Evolutionary conservation across 169 alveolate genomes (phyloP).

Genomic region (Pseudocohnilembus persalinus): DNA sequence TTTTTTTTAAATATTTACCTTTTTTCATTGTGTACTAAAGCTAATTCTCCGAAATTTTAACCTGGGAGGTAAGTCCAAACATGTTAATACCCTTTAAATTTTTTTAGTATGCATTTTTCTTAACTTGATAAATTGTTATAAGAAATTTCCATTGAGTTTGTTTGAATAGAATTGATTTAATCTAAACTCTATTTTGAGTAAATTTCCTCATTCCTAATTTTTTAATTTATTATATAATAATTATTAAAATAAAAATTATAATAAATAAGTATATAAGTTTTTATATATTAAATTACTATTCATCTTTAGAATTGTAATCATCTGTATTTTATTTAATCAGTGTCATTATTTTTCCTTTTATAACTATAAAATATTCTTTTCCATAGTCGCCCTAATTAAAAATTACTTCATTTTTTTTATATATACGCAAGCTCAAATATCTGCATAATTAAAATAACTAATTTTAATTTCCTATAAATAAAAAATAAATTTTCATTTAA

Average conservation of each 20-base stretch:
- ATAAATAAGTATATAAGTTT: not conserved
- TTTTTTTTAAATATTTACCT: constrained; percentile 9
- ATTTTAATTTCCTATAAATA: not conserved
- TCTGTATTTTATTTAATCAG: not conserved
- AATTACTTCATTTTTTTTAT: not conserved
- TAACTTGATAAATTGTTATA: not conserved
- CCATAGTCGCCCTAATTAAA: not conserved
- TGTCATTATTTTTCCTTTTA: not conserved
- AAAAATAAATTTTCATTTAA: too few relatives aligned
- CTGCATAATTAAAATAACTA: not conserved
- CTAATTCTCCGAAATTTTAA: constrained; percentile 40
- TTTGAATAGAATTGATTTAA: too few relatives aligned
- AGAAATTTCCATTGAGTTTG: too few relatives aligned
- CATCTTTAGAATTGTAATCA: not conserved
- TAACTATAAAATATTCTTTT: not conserved
- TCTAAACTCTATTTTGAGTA: too few relatives aligned
- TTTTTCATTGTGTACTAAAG: constrained; percentile 32
- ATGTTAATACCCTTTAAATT: not conserved
- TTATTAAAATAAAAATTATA: too few relatives aligned
- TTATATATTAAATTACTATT: too few relatives aligned
- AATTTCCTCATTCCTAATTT: not conserved
- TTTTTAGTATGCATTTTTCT: not conserved
- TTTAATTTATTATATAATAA: too few relatives aligned
- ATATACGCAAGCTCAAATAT: not conserved
- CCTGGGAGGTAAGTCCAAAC: constrained; percentile 31